Percentiles rank a stretch among this genome's conserved stretches.
Conservation (phyloP, 495 filamentous ascomycete genomes). For the Mytilinidion resinicola region DNA sequence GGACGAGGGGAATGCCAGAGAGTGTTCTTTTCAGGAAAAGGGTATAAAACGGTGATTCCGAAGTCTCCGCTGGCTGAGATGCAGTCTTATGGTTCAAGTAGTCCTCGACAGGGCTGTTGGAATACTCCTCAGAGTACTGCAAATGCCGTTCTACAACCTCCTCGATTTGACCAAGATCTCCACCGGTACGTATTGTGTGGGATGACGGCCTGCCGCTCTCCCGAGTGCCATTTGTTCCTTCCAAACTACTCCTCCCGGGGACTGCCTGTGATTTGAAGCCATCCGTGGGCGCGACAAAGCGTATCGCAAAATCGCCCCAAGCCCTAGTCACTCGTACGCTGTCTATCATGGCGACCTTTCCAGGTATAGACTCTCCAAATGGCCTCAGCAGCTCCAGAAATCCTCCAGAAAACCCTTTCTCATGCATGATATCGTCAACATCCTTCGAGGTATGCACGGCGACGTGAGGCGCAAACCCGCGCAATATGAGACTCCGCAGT, state of each 20-base stretch:
- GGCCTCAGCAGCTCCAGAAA: constrained; percentile 80
- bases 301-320: constrained; percentile 86
- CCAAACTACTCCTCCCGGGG: constrained; percentile 34
- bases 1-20: constrained; percentile 64
- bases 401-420: constrained; percentile 79
- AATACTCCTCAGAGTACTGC: constrained; percentile 38
- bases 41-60: constrained; percentile 62
- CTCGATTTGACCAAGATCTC: constrained; percentile 53
- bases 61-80: constrained; percentile 4
- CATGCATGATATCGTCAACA: constrained; percentile 68
- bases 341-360: constrained; percentile 85
- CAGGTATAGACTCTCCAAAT: constrained; percentile 83
- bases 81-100: constrained; percentile 33
- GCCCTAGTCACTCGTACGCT: constrained; percentile 72
- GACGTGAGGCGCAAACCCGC: constrained; percentile 81
- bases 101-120: constrained; percentile 30
- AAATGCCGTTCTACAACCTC: constrained; percentile 51
- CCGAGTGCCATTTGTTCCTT: constrained; percentile 28
- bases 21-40: constrained; percentile 77
- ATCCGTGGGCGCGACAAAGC: constrained; percentile 65
- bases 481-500: constrained; percentile 65
- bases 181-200: constrained; percentile 35
- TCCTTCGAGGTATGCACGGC: constrained; percentile 77
- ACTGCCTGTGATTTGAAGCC: constrained; percentile 50
- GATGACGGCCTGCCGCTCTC: constrained; percentile 12